phyloP scores from a whole-genome alignment of 2,329 filamentous ascomycete species.

The Microascus cirrosus region DNA sequence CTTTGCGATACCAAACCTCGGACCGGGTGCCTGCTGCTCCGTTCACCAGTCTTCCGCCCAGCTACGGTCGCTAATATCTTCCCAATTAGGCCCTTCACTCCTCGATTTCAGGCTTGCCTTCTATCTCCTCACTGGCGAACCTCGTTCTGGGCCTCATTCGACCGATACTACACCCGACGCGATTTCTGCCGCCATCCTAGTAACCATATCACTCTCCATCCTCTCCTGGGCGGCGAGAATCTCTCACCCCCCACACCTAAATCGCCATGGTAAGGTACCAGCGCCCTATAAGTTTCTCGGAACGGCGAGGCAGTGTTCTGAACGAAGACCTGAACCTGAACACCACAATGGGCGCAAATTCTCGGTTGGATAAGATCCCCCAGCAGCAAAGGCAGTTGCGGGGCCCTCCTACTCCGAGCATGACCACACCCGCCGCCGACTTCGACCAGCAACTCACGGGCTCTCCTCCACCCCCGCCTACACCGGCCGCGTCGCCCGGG shows the following conservation, averaged over 20 bases:
- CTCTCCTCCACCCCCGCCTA: slow-evolving; percentile 53
- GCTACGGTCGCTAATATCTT: neutral
- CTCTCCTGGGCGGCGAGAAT: neutral
- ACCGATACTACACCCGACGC: neutral
- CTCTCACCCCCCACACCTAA: neutral
- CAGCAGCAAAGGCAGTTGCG: slow-evolving; percentile 29
- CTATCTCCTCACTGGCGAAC: neutral
- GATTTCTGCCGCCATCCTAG: neutral
- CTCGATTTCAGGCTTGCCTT: neutral
- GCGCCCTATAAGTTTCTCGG: slow-evolving; percentile 48
- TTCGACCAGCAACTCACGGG: slow-evolving; percentile 50
- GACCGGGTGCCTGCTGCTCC: neutral
- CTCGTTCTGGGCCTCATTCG: neutral
- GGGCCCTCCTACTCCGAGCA: slow-evolving; percentile 55
- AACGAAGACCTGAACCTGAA: slow-evolving; percentile 46
- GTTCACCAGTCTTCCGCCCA: neutral
- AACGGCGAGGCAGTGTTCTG: slow-evolving; percentile 46
- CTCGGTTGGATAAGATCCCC: slow-evolving; percentile 41
- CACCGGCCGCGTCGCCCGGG: slow-evolving; percentile 53
- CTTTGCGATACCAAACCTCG: too few relatives aligned
- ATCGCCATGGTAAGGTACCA: slow-evolving; percentile 28
- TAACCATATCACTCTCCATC: neutral
- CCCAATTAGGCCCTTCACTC: neutral
- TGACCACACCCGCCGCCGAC: slow-evolving; percentile 52
- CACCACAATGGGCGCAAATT: slow-evolving; percentile 31